These are phyloP conservation scores for Cyberlindnera subsufficiens DNA, from an alignment of 805 yeast species.

Conservation along the genomic window DNA sequence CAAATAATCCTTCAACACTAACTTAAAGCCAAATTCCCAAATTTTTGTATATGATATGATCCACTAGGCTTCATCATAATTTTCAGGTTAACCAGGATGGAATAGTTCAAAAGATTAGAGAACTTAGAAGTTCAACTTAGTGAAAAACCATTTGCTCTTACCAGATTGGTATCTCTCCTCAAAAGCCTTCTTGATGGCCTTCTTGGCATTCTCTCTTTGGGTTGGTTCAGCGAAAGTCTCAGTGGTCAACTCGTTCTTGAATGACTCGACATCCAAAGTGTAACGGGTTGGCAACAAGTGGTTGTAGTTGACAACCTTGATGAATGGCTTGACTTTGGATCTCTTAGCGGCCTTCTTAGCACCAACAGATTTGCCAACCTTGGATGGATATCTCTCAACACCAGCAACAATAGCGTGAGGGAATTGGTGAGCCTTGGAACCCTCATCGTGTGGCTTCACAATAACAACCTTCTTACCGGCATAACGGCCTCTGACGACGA, in stretches of 20 bases:
- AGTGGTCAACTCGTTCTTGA: conserved; percentile 84
- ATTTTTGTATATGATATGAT: background rate
- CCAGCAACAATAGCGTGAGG: conserved; percentile 99
- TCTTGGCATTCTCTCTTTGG: conserved; percentile 97
- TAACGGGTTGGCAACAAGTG: conserved; percentile 99
- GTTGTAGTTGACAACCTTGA: conserved; percentile 98
- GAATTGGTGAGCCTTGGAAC: conserved; percentile 97
- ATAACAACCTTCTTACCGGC: conserved; percentile 99
- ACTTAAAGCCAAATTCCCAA: conserved; percentile 5
- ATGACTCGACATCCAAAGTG: conserved; percentile 91
- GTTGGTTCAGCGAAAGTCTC: conserved; percentile 96
- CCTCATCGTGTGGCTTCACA: conserved; percentile 97
- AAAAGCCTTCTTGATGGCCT: conserved; percentile 96
- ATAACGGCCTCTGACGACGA: conserved; percentile 71
- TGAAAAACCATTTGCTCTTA: conserved; percentile 99
- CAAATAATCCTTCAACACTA: conserved; percentile 2
- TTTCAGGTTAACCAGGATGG: too few relatives aligned
- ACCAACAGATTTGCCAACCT: conserved; percentile 91
- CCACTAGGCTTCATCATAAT: background rate
- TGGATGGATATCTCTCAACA: conserved; percentile 96
- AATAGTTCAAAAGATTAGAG: background rate
- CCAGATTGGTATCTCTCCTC: conserved; percentile 99
- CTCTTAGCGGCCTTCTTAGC: conserved; percentile 95
- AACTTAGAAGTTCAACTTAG: conserved; percentile 82
- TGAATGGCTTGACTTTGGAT: conserved; percentile 97